Evolutionary conservation across 75 land plant species (phyloP), one percentile per base, ranked within the genome.

Genomic region (Chamaecyparis obtusa): DNA sequence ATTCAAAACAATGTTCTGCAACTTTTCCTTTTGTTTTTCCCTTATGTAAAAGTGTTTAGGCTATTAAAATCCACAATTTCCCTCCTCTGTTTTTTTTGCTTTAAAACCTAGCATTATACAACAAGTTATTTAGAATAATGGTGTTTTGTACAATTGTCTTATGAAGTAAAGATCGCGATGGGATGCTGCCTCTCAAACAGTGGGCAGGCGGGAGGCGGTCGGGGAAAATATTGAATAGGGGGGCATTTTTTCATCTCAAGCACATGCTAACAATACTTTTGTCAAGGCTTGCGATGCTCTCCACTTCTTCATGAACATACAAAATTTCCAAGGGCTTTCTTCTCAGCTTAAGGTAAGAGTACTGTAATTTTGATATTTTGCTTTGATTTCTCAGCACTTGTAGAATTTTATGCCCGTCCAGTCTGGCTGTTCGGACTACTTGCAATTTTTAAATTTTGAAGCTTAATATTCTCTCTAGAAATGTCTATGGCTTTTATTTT

Each of bases 101-200:
- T n/a, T n/a, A n/a, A n/a, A n/a, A n/a, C n/a, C n/a, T n/a, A n/a
- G n/a, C n/a, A n/a, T n/a, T n/a, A n/a, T n/a, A n/a, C n/a, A n/a
- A n/a, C n/a, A n/a, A n/a, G n/a, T n/a, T n/a, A n/a, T n/a, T n/a
- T n/a, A n/a, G n/a, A n/a, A n/a, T n/a, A n/a, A n/a, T n/a, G n/a
- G n/a, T n/a, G n/a, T n/a, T n/a, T n/a, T n/a, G n/a, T n/a, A n/a
- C n/a, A n/a, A n/a, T n/a, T 69, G 41, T 41, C 0, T 6, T 6
- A n/a, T n/a, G 9, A 33, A 69, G 74, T 69, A 67, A 5, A n/a
- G n/a, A 71, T 32, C 9, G 0, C 1, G 8, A 80, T 80, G 83
- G 83, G 83, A 39, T 8, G n/a, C 3, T 80, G 83, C 24, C 21
- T 39, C 48, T 80, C 83, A 80, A 49, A 80, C 83, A 80, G 49